A percentile compares a stretch with the other conserved stretches of the same genome.
phyloP scores from a whole-genome alignment of 805 yeast species.

The Alloascoidea hylecoeti region DNA sequence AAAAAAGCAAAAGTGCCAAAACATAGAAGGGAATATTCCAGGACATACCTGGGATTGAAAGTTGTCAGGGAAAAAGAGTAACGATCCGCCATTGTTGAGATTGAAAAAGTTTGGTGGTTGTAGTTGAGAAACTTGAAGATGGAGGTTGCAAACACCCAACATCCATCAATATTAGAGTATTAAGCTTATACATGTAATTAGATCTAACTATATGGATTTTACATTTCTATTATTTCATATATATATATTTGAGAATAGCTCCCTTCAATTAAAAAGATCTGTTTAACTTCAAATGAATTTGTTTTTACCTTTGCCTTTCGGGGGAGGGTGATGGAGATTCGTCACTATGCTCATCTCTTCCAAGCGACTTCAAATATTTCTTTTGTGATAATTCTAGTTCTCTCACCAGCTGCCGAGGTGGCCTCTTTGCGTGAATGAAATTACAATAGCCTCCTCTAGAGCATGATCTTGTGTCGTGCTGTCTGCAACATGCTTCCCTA shows the following conservation, averaged over 20 bases:
- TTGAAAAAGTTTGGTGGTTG: slow-evolving; percentile 4
- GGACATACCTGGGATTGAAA: slow-evolving; percentile 82
- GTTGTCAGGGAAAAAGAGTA: slow-evolving; percentile 95
- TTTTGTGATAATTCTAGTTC: slow-evolving; percentile 28
- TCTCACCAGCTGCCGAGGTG: slow-evolving; percentile 26
- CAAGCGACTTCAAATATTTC: slow-evolving; percentile 4
- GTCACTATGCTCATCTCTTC: not conserved
- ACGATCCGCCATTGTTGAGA: slow-evolving; percentile 76
- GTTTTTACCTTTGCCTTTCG: not conserved
- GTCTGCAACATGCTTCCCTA: slow-evolving; percentile 62
- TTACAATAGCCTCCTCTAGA: slow-evolving; percentile 77
- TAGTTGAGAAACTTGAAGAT: too few relatives aligned
- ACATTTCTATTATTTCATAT: too few relatives aligned
- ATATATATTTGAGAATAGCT: too few relatives aligned
- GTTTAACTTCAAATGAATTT: too few relatives aligned
- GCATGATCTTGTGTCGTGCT: slow-evolving; percentile 49
- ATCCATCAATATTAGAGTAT: too few relatives aligned
- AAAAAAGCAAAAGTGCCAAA: not conserved
- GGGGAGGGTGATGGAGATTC: not conserved
- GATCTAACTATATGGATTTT: too few relatives aligned
- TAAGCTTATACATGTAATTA: too few relatives aligned
- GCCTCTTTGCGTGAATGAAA: slow-evolving; percentile 65
- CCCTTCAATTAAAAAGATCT: too few relatives aligned
- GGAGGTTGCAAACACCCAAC: too few relatives aligned
- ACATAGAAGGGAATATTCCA: slow-evolving; percentile 5